Evolutionary conservation across 805 yeast genomes (phyloP).

Genomic region (Kuraishia ogatae): DNA sequence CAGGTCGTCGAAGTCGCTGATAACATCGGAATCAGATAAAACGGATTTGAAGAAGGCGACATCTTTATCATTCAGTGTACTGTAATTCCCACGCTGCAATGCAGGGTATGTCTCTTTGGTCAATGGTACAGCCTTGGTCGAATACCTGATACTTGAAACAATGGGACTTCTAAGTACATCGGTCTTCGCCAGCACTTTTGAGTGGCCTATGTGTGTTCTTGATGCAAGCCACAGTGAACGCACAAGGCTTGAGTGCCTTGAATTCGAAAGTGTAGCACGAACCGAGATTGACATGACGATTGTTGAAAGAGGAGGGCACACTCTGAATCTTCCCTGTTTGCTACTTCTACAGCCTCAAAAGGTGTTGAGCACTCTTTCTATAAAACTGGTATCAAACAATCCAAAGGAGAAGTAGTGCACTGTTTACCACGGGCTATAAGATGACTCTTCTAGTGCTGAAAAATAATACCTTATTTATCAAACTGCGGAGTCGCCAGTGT

Average conservation of each 20-base stretch:
- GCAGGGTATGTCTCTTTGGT: constrained; percentile 67
- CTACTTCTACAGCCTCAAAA: no score
- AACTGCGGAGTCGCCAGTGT: not conserved
- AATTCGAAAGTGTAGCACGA: not conserved
- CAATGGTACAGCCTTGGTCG: constrained; percentile 25
- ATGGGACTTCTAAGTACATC: not conserved
- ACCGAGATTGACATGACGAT: not conserved
- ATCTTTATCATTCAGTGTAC: constrained; percentile 46
- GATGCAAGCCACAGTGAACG: not conserved
- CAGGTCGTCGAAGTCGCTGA: constrained; percentile 57
- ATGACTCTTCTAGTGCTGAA: not conserved
- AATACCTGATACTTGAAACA: not conserved
- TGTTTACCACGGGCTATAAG: not conserved
- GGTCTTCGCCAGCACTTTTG: not conserved
- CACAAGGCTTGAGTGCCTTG: not conserved
- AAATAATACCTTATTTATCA: not conserved
- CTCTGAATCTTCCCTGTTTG: not conserved
- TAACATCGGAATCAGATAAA: constrained; percentile 38
- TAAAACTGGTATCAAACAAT: no score
- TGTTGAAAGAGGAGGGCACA: no score
- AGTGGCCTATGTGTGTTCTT: not conserved
- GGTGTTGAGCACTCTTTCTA: no score
- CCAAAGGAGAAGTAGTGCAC: no score
- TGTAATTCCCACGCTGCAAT: constrained; percentile 46
- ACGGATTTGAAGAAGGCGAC: constrained; percentile 51